Evolutionary conservation across 306 rosid species (phyloP).

Genomic region (Acacia confusa): DNA sequence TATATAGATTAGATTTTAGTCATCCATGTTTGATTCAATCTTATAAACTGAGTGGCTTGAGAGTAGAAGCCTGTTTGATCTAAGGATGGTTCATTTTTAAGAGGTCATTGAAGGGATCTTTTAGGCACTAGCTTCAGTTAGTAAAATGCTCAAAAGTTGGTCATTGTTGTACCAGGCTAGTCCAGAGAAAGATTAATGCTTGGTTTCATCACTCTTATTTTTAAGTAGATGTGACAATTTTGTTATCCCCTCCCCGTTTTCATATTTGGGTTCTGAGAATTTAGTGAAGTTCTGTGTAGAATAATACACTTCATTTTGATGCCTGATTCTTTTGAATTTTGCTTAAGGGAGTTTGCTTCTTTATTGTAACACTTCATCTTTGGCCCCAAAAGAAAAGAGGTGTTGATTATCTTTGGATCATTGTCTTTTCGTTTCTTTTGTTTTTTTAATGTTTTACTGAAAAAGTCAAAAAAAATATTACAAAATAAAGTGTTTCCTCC

Average conservation of each 20-base stretch:
- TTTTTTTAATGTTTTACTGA: no score
- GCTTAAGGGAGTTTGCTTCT: neutral
- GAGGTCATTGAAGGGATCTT: conserved; percentile 29
- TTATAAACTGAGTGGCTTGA: neutral
- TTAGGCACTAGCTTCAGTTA: neutral
- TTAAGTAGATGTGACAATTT: neutral
- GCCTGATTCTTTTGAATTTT: neutral
- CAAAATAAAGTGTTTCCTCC: no score
- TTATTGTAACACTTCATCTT: neutral
- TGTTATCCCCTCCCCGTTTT: neutral
- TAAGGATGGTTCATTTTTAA: neutral
- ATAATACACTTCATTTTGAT: neutral
- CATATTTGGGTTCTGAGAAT: conserved; percentile 6
- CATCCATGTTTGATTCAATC: neutral
- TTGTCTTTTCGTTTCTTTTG: no score
- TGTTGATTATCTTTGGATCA: no score
- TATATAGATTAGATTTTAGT: neutral
- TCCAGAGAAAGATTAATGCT: neutral
- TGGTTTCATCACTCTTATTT: neutral
- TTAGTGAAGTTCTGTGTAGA: neutral
- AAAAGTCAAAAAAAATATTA: no score
- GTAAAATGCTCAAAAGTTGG: conserved; percentile 20
- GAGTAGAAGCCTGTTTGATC: neutral
- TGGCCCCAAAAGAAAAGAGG: no score
- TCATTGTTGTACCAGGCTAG: conserved; percentile 20